A percentile compares a stretch with the other conserved stretches of the same genome.
These are phyloP conservation scores for Rhizopogon roseolus DNA, from an alignment of 768 basidiomycete genomes.

Conservation along the genomic window DNA sequence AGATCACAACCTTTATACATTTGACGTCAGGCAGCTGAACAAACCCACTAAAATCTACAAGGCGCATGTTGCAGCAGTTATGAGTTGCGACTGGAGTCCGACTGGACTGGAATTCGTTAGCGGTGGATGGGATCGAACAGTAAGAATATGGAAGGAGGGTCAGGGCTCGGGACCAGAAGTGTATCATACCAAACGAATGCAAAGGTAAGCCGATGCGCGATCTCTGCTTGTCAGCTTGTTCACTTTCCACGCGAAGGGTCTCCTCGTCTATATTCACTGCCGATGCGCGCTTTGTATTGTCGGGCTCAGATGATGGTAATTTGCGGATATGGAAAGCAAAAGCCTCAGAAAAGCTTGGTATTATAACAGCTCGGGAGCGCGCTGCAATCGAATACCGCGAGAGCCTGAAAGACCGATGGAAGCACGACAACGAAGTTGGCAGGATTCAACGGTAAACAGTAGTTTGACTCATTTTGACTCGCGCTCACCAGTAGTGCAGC, in stretches of 20 bases:
- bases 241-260: constrained; percentile 46
- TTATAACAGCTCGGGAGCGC: constrained; percentile 85
- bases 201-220: constrained; percentile 50
- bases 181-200: constrained; percentile 99
- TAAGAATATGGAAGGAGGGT: constrained; percentile 89
- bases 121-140: constrained; percentile 94
- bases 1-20: constrained; percentile 98
- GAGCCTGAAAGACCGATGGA: constrained; percentile 85
- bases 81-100: constrained; percentile 96
- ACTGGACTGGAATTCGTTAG: constrained; percentile 95
- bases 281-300: constrained; percentile 86
- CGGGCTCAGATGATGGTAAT: constrained; percentile 93
- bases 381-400: constrained; percentile 92
- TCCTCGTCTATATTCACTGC: constrained; percentile 84
- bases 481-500: constrained; percentile 29
- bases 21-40: constrained; percentile 83
- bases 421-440: constrained; percentile 74
- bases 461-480: background rate
- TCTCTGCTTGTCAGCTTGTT: background rate
- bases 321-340: constrained; percentile 94
- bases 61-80: constrained; percentile 93
- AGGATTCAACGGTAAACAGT: constrained; percentile 69
- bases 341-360: constrained; percentile 87
- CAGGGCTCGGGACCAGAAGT: constrained; percentile 79
- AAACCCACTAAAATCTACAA: constrained; percentile 93